These are phyloP conservation scores for Microbotryomycetes sp. DNA, from an alignment of 1,284 basidiomycete species.

Conservation along the genomic window DNA sequence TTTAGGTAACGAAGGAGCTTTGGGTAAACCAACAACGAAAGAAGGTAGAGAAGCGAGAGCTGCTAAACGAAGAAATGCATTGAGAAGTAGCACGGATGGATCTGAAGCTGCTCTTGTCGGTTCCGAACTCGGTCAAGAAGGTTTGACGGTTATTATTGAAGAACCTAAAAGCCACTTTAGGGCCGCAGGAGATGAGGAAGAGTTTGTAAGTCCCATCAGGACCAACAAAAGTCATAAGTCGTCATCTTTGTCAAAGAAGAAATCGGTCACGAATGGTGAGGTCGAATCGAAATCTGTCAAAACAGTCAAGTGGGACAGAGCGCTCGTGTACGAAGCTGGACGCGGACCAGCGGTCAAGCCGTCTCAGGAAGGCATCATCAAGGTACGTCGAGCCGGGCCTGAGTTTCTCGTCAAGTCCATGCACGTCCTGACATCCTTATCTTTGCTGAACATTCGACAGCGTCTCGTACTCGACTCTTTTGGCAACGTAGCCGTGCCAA, in stretches of 20 bases:
- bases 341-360: not conserved
- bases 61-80: conserved; percentile 23
- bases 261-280: not conserved
- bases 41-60: conserved; percentile 23
- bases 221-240: not conserved
- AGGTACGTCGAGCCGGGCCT: too few relatives aligned
- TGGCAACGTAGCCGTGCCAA: conserved; percentile 31
- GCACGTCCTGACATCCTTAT: too few relatives aligned
- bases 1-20: conserved; percentile 1
- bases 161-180: conserved; percentile 21
- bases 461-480: conserved; percentile 23
- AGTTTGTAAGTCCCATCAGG: conserved; percentile 28
- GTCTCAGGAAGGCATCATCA: conserved; percentile 13
- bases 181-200: conserved; percentile 35
- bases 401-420: too few relatives aligned
- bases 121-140: conserved; percentile 1
- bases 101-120: conserved; percentile 10
- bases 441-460: too few relatives aligned
- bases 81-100: conserved; percentile 27
- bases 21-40: conserved; percentile 6
- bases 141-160: not conserved
- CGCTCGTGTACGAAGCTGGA: conserved; percentile 28
- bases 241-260: conserved; percentile 8
- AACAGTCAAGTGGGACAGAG: conserved; percentile 27
- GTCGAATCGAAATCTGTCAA: not conserved